A percentile compares a stretch with the other conserved stretches of the same genome.
Conservation (phyloP, 2,329 filamentous ascomycete species). For the Ophiostoma australiae region DNA sequence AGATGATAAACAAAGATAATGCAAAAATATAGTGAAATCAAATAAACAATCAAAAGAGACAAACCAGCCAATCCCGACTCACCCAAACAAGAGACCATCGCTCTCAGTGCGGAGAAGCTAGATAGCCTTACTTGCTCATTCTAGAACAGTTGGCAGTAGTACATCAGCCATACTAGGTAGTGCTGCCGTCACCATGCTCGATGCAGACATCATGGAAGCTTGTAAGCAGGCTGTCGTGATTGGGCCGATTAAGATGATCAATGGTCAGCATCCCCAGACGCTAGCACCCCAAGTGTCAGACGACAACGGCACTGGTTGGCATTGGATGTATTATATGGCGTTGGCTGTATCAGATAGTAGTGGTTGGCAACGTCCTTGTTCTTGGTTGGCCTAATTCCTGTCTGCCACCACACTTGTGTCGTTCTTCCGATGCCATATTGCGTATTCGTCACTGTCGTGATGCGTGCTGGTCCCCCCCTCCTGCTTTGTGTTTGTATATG, state of each 20-base stretch:
- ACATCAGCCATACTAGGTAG: not conserved
- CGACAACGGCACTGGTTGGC: not conserved
- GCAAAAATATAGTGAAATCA: not conserved
- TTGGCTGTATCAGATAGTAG: not conserved
- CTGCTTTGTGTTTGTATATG: not conserved
- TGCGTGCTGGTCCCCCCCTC: constrained; percentile 1
- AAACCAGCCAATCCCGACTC: not conserved
- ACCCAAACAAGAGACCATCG: not conserved
- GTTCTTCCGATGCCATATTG: constrained; percentile 10
- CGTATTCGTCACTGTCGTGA: not conserved
- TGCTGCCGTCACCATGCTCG: not conserved
- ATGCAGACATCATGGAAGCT: constrained; percentile 7
- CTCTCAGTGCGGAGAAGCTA: not conserved
- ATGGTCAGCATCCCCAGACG: not conserved
- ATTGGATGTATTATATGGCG: not conserved
- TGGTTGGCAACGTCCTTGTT: not conserved
- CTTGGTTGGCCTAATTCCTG: not conserved
- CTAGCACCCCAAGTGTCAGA: not conserved
- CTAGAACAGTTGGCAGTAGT: not conserved
- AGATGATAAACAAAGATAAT: not conserved
- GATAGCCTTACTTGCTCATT: not conserved
- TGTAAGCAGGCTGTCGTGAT: constrained; percentile 11
- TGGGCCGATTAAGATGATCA: not conserved
- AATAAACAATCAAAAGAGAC: not conserved
- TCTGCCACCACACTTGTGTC: constrained; percentile 10